Evolutionary conservation across 805 yeast species (phyloP).

Genomic region (Candida insectalens): DNA sequence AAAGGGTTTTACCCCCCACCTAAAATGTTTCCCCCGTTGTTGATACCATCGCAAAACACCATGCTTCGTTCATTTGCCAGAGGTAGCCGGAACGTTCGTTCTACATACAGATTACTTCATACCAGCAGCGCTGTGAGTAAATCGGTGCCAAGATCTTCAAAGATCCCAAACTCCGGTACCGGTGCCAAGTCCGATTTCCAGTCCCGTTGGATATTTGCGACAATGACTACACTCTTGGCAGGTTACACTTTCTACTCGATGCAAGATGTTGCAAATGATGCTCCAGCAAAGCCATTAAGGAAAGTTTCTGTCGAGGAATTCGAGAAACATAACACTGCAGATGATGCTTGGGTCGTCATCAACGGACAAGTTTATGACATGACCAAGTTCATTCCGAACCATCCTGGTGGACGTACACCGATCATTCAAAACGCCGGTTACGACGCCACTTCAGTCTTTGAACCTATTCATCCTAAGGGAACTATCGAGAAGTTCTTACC

Average conservation of each 20-base stretch:
- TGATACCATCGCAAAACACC: too few relatives aligned
- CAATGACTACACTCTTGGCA: conserved; percentile 1
- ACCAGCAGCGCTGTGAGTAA: too few relatives aligned
- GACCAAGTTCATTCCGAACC: conserved; percentile 39
- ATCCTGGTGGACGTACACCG: conserved; percentile 44
- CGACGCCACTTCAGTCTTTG: conserved; percentile 60
- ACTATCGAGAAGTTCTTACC: conserved; percentile 58
- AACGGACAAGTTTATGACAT: conserved; percentile 75
- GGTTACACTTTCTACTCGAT: not conserved
- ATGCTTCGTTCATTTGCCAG: too few relatives aligned
- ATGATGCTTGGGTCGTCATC: conserved; percentile 79
- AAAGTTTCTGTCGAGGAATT: conserved; percentile 29
- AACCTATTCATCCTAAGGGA: conserved; percentile 88
- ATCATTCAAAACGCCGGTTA: conserved; percentile 38
- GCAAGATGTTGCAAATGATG: conserved; percentile 5
- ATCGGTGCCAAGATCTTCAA: too few relatives aligned
- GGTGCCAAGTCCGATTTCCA: too few relatives aligned
- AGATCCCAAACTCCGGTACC: too few relatives aligned
- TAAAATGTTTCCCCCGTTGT: too few relatives aligned
- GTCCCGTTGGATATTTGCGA: too few relatives aligned
- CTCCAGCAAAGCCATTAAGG: conserved; percentile 2
- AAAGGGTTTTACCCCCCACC: too few relatives aligned
- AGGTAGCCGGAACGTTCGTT: too few relatives aligned
- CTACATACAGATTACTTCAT: too few relatives aligned
- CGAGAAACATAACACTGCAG: conserved; percentile 41